Conservation (phyloP, 163 green algal genomes). For the Scenedesmus sp. region DNA sequence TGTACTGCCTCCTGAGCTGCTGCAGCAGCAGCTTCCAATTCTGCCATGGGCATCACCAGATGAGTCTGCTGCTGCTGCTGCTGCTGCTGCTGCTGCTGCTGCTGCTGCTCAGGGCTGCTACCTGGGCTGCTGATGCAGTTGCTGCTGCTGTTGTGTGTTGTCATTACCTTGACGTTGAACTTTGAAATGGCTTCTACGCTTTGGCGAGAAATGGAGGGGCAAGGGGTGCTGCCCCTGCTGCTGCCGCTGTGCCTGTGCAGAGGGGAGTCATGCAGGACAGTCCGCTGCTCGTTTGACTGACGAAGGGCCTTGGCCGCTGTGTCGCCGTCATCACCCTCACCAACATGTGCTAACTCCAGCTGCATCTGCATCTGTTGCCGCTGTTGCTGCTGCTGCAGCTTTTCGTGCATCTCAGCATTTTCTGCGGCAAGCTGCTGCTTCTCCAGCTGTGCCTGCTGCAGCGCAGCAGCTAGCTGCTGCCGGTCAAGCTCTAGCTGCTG, state of each 20-base stretch:
- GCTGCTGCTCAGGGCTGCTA: background rate
- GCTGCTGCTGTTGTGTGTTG: background rate
- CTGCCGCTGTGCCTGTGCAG: background rate
- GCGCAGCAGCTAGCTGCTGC: background rate
- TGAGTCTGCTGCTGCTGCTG: background rate
- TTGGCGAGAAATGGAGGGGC: background rate
- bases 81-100: background rate
- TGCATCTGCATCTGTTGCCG: background rate
- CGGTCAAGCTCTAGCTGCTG: background rate
- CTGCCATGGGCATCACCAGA: background rate
- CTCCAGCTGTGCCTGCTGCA: background rate
- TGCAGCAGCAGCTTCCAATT: conserved; percentile 21
- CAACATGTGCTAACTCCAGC: background rate
- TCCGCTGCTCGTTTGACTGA: background rate
- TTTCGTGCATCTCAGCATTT: background rate
- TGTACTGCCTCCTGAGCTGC: conserved; percentile 34
- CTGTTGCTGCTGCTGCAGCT: conserved; percentile 8
- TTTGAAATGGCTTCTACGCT: background rate
- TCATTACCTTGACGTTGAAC: background rate
- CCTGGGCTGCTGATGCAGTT: background rate
- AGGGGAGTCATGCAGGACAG: background rate
- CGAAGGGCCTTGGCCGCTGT: background rate
- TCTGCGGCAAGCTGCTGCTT: background rate
- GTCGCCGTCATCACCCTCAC: background rate
- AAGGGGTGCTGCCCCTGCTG: background rate